Evolutionary conservation across 768 basidiomycete genomes (phyloP).

Genomic region (Kwoniella dejecticola): DNA sequence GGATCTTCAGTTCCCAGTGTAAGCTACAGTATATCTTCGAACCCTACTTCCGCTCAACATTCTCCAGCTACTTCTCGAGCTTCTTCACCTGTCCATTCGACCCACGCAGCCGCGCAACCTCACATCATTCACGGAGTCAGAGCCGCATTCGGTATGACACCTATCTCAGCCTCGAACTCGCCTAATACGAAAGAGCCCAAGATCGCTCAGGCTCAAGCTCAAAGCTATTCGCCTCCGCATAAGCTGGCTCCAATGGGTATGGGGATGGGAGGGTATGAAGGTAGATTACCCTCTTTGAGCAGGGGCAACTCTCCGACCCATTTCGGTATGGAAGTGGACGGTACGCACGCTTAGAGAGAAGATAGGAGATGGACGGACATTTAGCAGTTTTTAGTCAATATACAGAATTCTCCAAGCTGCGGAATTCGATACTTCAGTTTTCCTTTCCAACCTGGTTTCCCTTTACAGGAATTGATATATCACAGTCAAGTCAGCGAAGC

Average conservation of each 20-base stretch:
- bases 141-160: slow-evolving; percentile 89
- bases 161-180: slow-evolving; percentile 58
- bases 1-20: slow-evolving; percentile 33
- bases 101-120: slow-evolving; percentile 27
- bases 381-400: no score
- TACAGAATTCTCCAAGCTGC: no score
- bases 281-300: slow-evolving; percentile 46
- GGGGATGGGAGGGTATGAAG: background rate
- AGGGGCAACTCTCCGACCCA: slow-evolving; percentile 42
- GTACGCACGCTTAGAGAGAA: slow-evolving; percentile 28
- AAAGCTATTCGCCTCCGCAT: slow-evolving; percentile 31
- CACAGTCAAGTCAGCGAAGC: no score
- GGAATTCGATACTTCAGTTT: no score
- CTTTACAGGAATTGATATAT: no score
- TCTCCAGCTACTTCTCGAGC: slow-evolving; percentile 49
- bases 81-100: slow-evolving; percentile 42
- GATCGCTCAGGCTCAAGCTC: slow-evolving; percentile 12
- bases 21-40: slow-evolving; percentile 39
- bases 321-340: slow-evolving; percentile 52
- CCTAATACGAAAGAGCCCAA: slow-evolving; percentile 17
- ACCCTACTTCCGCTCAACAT: slow-evolving; percentile 49
- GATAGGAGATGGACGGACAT: background rate
- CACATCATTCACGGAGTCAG: slow-evolving; percentile 67
- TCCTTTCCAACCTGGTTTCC: no score
- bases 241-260: slow-evolving; percentile 41